Conservation (phyloP, 2,329 filamentous ascomycete species). For the Colletotrichum lupini region DNA sequence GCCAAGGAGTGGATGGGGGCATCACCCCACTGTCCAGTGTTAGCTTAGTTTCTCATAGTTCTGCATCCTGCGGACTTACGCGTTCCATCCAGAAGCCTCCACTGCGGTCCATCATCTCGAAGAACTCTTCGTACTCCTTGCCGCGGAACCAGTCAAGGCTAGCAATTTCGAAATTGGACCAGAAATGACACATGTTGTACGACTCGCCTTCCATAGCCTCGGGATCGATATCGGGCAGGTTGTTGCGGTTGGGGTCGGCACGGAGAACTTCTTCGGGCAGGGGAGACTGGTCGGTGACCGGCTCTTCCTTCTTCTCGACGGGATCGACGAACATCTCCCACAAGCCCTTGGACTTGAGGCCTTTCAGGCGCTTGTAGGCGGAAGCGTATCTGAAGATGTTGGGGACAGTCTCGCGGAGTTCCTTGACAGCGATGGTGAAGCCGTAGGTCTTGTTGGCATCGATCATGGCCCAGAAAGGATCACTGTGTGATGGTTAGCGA, state of each 20-base stretch:
- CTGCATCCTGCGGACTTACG: conserved; percentile 61
- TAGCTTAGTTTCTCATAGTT: conserved; percentile 42
- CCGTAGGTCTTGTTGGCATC: conserved; percentile 97
- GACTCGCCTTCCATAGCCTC: conserved; percentile 97
- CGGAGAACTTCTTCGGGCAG: conserved; percentile 85
- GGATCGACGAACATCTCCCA: conserved; percentile 99
- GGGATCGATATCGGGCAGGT: conserved; percentile 83
- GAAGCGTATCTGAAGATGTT: conserved; percentile 99
- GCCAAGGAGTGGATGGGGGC: conserved; percentile 98
- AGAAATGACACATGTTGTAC: conserved; percentile 99
- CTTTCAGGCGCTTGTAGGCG: conserved; percentile 93
- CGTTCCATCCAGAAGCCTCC: conserved; percentile 99
- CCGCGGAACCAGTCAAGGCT: conserved; percentile 95
- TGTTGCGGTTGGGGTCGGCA: conserved; percentile 76
- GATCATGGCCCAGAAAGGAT: conserved; percentile 96
- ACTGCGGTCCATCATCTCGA: conserved; percentile 98
- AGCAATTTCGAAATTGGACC: conserved; percentile 99
- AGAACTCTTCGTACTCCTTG: conserved; percentile 97
- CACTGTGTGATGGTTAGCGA: conserved; percentile 61
- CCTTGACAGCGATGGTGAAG: conserved; percentile 98
- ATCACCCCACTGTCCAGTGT: conserved; percentile 86
- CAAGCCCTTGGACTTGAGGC: conserved; percentile 88
- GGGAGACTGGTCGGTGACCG: conserved; percentile 68
- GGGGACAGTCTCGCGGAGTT: conserved; percentile 95
- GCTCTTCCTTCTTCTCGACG: conserved; percentile 70